These are phyloP conservation scores for Crithidia expoeki DNA, from an alignment of 208 protist species.

Conservation along the genomic window DNA sequence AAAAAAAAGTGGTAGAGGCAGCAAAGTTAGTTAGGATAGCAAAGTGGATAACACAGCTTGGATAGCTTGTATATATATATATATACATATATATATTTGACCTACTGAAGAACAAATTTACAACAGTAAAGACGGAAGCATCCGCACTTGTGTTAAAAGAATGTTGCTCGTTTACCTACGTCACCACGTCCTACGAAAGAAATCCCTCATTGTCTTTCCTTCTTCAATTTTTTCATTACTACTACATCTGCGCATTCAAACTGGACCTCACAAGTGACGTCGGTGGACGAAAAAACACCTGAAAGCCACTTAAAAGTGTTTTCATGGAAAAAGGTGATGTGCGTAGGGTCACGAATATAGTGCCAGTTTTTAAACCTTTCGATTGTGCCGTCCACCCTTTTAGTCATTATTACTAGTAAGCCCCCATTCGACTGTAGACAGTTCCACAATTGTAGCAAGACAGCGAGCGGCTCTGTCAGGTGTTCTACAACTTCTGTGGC, in stretches of 20 bases:
- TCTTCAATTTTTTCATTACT: constrained; percentile 21
- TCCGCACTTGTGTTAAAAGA: too few species aligned
- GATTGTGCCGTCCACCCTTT: constrained; percentile 40
- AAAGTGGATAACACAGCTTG: too few species aligned
- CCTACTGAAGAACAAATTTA: too few species aligned
- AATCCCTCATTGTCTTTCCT: too few species aligned
- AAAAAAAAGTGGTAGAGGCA: too few species aligned
- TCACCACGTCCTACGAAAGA: too few species aligned
- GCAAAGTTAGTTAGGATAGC: too few species aligned
- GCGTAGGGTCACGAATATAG: constrained; percentile 61
- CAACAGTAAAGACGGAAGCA: too few species aligned
- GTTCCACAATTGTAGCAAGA: constrained; percentile 29
- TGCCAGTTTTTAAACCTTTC: constrained; percentile 62
- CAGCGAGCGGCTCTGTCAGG: constrained; percentile 36
- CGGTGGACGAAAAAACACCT: not conserved
- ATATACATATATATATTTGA: too few species aligned
- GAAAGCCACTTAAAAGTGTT: constrained; percentile 43
- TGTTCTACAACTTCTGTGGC: constrained; percentile 64
- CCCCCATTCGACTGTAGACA: constrained; percentile 31
- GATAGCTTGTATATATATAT: too few species aligned
- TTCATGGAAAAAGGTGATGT: constrained; percentile 53
- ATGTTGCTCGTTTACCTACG: too few species aligned
- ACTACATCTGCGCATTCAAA: constrained; percentile 38
- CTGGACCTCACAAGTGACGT: constrained; percentile 14
- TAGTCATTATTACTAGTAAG: constrained; percentile 59